phyloP scores from a whole-genome alignment of 768 basidiomycete species.

The Cyathus striatus region DNA sequence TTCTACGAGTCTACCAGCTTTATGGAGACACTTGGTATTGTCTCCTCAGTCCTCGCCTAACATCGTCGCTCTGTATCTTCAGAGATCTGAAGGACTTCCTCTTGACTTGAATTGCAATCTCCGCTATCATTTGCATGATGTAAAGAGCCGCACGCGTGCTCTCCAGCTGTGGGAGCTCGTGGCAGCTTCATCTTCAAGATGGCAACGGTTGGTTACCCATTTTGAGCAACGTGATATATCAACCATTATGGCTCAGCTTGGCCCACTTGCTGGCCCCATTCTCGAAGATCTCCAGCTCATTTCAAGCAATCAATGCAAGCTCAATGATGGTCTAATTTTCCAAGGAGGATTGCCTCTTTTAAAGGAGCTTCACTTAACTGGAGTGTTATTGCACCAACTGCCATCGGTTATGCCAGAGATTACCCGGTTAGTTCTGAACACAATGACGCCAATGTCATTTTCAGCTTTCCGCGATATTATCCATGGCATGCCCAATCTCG shows the following conservation, averaged over 20 bases:
- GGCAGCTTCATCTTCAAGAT: constrained; percentile 7
- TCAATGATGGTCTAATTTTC: constrained; percentile 8
- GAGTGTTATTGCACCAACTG: constrained; percentile 11
- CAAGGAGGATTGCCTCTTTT: constrained; percentile 10
- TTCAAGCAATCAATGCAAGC: constrained; percentile 9
- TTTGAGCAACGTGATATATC: constrained; percentile 9
- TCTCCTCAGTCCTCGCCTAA: constrained; percentile 8
- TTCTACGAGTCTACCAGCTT: constrained; percentile 5
- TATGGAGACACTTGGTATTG: constrained; percentile 12
- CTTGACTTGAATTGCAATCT: constrained; percentile 14
- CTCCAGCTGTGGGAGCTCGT: constrained; percentile 10
- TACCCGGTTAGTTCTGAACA: constrained; percentile 13
- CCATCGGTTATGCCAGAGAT: constrained; percentile 9
- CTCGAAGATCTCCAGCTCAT: constrained; percentile 11
- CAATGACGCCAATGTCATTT: constrained; percentile 11
- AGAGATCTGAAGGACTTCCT: constrained; percentile 12
- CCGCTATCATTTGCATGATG: constrained; percentile 7
- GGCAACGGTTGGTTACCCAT: constrained; percentile 11
- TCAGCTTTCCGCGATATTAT: constrained; percentile 10
- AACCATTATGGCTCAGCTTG: constrained; percentile 9
- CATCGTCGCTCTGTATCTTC: constrained; percentile 11
- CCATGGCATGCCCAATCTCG: constrained; percentile 10
- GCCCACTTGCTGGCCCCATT: constrained; percentile 9
- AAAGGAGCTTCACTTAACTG: constrained; percentile 11
- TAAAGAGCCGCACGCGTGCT: constrained; percentile 6